These are phyloP conservation scores for Boehmeria nivea DNA, from an alignment of 306 rosid genomes.

Conservation along the genomic window DNA sequence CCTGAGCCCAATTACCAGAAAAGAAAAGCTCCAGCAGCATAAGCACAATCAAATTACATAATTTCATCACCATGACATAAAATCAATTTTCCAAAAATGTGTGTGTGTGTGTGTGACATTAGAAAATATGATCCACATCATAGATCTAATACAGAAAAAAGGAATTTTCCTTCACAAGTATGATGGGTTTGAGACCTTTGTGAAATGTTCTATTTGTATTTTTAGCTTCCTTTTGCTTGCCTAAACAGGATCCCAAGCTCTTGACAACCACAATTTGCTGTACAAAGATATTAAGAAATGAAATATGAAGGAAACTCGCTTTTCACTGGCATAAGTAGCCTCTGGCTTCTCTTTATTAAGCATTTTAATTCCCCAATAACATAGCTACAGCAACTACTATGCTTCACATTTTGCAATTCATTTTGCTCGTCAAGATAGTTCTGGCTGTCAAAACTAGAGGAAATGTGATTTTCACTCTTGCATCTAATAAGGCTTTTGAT, in stretches of 20 bases:
- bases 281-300: not conserved
- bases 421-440: slow-evolving; percentile 8
- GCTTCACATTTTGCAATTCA: slow-evolving; percentile 22
- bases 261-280: not conserved
- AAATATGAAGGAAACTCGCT: slow-evolving; percentile 8
- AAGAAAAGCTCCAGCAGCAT: not conserved
- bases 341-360: slow-evolving; percentile 15
- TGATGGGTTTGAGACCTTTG: too few relatives aligned
- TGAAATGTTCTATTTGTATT: too few relatives aligned
- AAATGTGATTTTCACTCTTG: slow-evolving; percentile 5
- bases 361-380: slow-evolving; percentile 14
- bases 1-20: not conserved
- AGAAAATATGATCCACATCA: not conserved
- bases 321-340: slow-evolving; percentile 4
- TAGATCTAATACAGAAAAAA: too few relatives aligned
- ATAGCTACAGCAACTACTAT: slow-evolving; percentile 22
- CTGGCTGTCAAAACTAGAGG: slow-evolving; percentile 13
- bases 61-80: not conserved
- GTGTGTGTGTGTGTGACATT: too few relatives aligned
- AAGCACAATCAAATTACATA: not conserved
- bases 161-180: too few relatives aligned
- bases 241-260: not conserved
- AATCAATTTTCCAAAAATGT: not conserved
- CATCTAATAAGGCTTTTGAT: slow-evolving; percentile 4
- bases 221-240: too few relatives aligned